Base-by-base conservation (phyloP, 805 yeast genomes). In the Naumovozyma dairenensis region DNA sequence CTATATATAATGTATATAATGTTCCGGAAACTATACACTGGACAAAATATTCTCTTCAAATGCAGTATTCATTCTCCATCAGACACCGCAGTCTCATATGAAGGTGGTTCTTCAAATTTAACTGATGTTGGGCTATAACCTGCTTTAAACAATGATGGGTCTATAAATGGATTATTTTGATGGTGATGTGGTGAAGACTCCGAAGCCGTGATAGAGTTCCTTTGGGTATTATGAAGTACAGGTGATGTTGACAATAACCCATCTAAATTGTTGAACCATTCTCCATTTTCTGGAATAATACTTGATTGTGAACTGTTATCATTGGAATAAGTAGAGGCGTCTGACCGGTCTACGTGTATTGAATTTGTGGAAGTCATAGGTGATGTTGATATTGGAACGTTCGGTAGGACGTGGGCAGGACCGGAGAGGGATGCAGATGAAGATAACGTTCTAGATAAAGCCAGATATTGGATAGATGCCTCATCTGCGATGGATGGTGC, bases 191-290 rank as follows among this genome's bases (percentile, higher is more conserved):
- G n/a, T n/a, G n/a, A n/a, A 8, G 26, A 5, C 13, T 12, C 13
- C 6, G 7, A 7, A 6, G 13, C 8, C 6, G 26, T 12, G n/a
- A 24, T 10, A 24, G 8, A 6, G 6, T 24, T 14, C 13, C 6
- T 12, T 24, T 20, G 22, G 22, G 22, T 7, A n/a, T n/a, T n/a
- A 20, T 20, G 22, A 7, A 10, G 22, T 7, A 10, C 7, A 10
- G 26, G 26, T 7, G 26, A 24, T 24, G 38, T 10, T 17, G 49
- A 37, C 33, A 46, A 29, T 16, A 48, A 21, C 8, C 38, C 39
- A 37, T 48, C 53, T n/a, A 48, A 36, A 26, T 48, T 48, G 34
- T 39, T 42, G 19, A 39, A 47, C 29, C 43, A 35, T 4, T 32
- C 26, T 13, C 31, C 33, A 26, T 33, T 31, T 24, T 24, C 26